Evolutionary conservation across 352 stramenopile genomes (phyloP), one percentile per base, ranked within the genome.

Genomic region (Phytopythium helicoides): DNA sequence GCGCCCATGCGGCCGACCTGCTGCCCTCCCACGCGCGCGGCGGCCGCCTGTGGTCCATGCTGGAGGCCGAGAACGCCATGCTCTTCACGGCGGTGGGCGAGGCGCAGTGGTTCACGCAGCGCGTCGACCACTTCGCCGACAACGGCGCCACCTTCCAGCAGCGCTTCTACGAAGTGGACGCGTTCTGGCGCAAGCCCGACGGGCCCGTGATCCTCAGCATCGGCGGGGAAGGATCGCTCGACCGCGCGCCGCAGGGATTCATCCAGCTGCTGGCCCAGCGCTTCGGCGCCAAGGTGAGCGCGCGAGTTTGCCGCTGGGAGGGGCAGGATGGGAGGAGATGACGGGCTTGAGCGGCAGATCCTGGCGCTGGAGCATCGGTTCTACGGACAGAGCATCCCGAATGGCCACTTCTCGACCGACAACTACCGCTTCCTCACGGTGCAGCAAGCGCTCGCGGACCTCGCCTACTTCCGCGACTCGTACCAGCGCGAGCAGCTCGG

Each of bases 291-390:
- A 92, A 92, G 73, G 76, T 86, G 50, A 33, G 7, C 10, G 26
- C 8, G 11, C 15, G n/a, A n/a, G n/a, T n/a, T n/a, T n/a, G n/a
- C n/a, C n/a, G n/a, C n/a, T n/a, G n/a, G n/a, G n/a, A n/a, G n/a
- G n/a, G n/a, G n/a, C n/a, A n/a, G n/a, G n/a, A n/a, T n/a, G n/a
- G n/a, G n/a, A n/a, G n/a, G n/a, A n/a, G n/a, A n/a, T n/a, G n/a
- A n/a, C n/a, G n/a, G n/a, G n/a, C n/a, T n/a, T n/a, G n/a, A n/a
- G n/a, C n/a, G n/a, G 22, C 57, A 89, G 62, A 79, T 94, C 50
- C 50, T 95, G 49, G 81, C 87, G 36, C 65, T 96, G 14, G 87
- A 96, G 54, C 87, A 96, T 56, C 78, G 87, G 14, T 96, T 94
- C 42, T 96, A 96, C 47, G 87, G 87, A 23, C 78, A 92, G 57